A percentile compares a stretch with the other conserved stretches of the same genome.
phyloP scores from a whole-genome alignment of 148 eudicot species.

The Talinum fruticosum region DNA sequence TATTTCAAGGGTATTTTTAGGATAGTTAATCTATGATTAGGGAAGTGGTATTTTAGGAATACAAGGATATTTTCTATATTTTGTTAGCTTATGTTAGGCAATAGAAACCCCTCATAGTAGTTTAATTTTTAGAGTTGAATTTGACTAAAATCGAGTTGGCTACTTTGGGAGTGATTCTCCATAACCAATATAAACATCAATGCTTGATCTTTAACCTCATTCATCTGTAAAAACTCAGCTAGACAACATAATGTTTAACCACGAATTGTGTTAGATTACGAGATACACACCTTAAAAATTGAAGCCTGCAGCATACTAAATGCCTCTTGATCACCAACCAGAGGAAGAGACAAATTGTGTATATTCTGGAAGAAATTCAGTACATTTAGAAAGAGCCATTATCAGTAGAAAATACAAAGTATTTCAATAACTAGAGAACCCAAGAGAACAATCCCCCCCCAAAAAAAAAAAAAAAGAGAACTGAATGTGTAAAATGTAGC shows the following conservation, averaged over 20 bases:
- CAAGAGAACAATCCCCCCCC: too few species aligned
- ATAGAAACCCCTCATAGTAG: too few species aligned
- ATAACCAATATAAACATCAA: neutral
- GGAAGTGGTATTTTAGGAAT: too few species aligned
- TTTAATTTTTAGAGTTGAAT: too few species aligned
- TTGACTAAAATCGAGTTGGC: too few species aligned
- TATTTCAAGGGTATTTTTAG: too few species aligned
- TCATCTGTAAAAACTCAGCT: neutral
- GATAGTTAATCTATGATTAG: too few species aligned
- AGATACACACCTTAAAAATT: slow-evolving; percentile 55
- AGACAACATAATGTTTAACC: too few species aligned
- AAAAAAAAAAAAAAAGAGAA: neutral
- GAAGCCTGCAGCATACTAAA: slow-evolving; percentile 59
- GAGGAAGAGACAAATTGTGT: slow-evolving; percentile 55
- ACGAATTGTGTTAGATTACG: neutral
- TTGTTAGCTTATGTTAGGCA: too few species aligned
- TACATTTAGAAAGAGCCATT: slow-evolving; percentile 2
- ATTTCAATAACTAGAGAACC: neutral
- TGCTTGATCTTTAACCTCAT: neutral
- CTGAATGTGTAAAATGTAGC: neutral
- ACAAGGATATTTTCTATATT: too few species aligned
- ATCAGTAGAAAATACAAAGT: neutral
- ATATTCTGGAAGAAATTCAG: slow-evolving; percentile 50
- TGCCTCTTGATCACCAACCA: slow-evolving; percentile 28
- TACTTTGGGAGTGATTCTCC: too few species aligned